These are phyloP conservation scores for Pichia sp. DNA, from an alignment of 1,139 yeast species.

Conservation along the genomic window DNA sequence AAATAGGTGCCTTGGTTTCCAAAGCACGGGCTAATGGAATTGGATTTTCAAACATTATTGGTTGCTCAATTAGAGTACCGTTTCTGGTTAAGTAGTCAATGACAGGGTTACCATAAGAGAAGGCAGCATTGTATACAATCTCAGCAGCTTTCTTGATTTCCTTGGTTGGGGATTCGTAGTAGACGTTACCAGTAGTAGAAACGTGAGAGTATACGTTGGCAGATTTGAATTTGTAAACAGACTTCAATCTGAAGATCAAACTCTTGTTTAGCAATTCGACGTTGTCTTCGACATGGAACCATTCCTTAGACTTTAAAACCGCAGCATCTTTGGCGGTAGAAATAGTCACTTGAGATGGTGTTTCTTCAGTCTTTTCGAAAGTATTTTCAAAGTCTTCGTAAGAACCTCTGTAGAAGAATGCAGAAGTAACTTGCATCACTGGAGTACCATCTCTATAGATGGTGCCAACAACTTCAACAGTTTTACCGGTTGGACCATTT, in stretches of 20 bases:
- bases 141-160: slow-evolving; percentile 85
- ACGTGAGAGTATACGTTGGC: slow-evolving; percentile 75
- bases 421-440: slow-evolving; percentile 91
- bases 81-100: slow-evolving; percentile 87
- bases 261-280: slow-evolving; percentile 73
- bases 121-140: slow-evolving; percentile 86
- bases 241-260: slow-evolving; percentile 84
- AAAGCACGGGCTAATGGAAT: slow-evolving; percentile 84
- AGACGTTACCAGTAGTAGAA: slow-evolving; percentile 78
- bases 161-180: slow-evolving; percentile 86
- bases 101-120: slow-evolving; percentile 95
- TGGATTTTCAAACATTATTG: slow-evolving; percentile 81
- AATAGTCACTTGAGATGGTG: slow-evolving; percentile 77
- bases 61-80: slow-evolving; percentile 93
- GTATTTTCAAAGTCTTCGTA: slow-evolving; percentile 88
- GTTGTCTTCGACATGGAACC: slow-evolving; percentile 83
- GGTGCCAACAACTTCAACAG: slow-evolving; percentile 93
- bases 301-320: slow-evolving; percentile 88
- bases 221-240: slow-evolving; percentile 76
- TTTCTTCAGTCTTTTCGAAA: slow-evolving; percentile 82
- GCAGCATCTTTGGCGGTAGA: slow-evolving; percentile 85
- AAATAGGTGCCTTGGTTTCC: slow-evolving; percentile 70
- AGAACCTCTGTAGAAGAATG: slow-evolving; percentile 93
- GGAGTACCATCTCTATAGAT: slow-evolving; percentile 71
- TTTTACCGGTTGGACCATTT: slow-evolving; percentile 89